Base-by-base conservation (phyloP, 2,329 filamentous ascomycete genomes). In the Ciborinia camelliae region DNA sequence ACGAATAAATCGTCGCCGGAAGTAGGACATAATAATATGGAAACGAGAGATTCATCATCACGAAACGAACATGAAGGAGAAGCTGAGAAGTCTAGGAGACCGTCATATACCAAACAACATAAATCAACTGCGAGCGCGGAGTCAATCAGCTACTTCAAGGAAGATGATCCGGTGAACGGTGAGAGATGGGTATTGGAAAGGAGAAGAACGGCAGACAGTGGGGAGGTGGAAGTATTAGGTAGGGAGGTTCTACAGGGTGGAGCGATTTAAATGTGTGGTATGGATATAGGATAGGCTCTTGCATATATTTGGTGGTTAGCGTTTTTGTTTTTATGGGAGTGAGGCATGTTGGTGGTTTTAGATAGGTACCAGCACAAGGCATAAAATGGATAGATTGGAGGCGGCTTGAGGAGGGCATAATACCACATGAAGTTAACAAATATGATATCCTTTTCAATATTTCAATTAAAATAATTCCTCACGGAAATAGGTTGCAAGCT, bases 131-230 rank as follows among this genome's bases (percentile, higher is more conserved):
- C 82, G 58, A 89, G 85, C 53, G 80, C 86, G 1, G 89, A 90
- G 69, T 90, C 87, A 68, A 86, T 92, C 41, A 88, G 87, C 8
- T 92, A 92, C 74, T 80, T 83, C 2, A 76, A 79, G n/a, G 82
- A 84, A 67, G 82, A 82, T 66, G 86, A 89, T 71, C 85, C 87
- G 53, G 80, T 84, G 2, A 81, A 81, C 10, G 62, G 55, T 15
- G 83, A 82, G 1, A 78, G 87, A 53, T 91, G 89, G 89, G 84
- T 91, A 9, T 78, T 91, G 69, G 89, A 92, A 75, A 78, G 88
- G 43, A 80, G 88, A 61, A 79, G 89, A 43, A 89, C 86, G 3
- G 85, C 81, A 0, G 88, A 90, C 71, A 82, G 79, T 65, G 88
- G 88, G 0, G 82, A 89, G 74, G 76, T 88, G 62, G 86, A 89